A percentile compares a stretch with the other conserved stretches of the same genome.
Conservation (phyloP, 495 filamentous ascomycete species). For the Penicillium salamii region DNA sequence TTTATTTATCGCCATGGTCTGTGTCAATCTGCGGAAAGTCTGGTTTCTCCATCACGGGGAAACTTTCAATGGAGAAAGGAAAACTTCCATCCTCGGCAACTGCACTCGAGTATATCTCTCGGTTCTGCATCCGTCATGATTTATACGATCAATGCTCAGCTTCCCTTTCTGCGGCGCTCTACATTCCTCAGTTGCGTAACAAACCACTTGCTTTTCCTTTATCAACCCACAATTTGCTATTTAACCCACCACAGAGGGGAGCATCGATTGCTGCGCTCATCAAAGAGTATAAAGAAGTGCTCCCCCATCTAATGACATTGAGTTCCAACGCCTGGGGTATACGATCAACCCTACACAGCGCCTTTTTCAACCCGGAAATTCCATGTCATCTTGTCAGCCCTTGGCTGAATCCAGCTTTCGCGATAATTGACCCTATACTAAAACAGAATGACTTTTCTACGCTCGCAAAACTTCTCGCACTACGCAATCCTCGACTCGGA, state of each 20-base stretch:
- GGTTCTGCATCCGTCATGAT: slow-evolving; percentile 22
- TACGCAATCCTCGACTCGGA: slow-evolving; percentile 16
- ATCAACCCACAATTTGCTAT: too few relatives aligned
- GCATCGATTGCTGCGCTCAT: too few relatives aligned
- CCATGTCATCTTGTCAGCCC: slow-evolving; percentile 32
- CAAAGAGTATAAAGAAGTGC: too few relatives aligned
- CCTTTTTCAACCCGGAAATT: slow-evolving; percentile 27
- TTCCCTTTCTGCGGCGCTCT: slow-evolving; percentile 25
- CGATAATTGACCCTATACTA: too few relatives aligned
- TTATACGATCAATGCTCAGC: slow-evolving; percentile 29
- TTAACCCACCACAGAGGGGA: too few relatives aligned
- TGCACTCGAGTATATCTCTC: slow-evolving; percentile 25
- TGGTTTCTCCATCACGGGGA: too few relatives aligned
- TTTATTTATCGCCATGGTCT: slow-evolving; percentile 30
- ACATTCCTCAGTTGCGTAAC: slow-evolving; percentile 15
- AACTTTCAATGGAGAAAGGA: too few relatives aligned
- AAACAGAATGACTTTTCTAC: too few relatives aligned
- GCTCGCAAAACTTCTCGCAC: slow-evolving; percentile 13
- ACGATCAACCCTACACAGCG: slow-evolving; percentile 25
- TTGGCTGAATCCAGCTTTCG: slow-evolving; percentile 14
- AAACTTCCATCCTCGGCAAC: slow-evolving; percentile 14
- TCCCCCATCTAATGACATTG: too few relatives aligned
- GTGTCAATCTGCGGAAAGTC: too few relatives aligned
- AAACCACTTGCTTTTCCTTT: too few relatives aligned
- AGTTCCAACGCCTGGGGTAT: slow-evolving; percentile 15